Evolutionary conservation across 2,329 filamentous ascomycete species (phyloP), one percentile per base, ranked within the genome.

Genomic region (Microdochium bolleyi): DNA sequence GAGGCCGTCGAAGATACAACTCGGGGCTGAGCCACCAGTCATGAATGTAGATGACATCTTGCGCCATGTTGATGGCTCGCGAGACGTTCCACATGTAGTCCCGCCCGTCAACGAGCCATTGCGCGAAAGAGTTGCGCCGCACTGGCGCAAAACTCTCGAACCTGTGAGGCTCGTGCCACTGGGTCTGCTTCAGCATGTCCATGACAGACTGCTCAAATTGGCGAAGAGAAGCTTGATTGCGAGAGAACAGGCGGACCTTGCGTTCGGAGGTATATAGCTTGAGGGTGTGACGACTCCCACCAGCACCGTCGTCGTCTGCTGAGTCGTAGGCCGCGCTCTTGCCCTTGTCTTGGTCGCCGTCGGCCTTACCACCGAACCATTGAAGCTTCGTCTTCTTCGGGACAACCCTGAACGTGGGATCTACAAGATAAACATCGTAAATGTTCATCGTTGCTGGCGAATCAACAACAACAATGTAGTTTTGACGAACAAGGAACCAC

Each of bases 61-160:
- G 89, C 9, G 94, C 94, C 84, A 96, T 96, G 66, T 90, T 94
- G 62, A 99, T 95, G 13, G 94, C 94, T 58, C 92, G 83, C 11
- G 92, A 97, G 8, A 97, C 91, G 67, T 96, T 95, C 94, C 94
- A 99, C 92, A 97, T 97, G 74, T 97, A 95, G 67, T 99, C 94
- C 60, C 94, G 84, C 16, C 89, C 94, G 69, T 99, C 94, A 0
- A 99, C 92, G 9, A 99, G 80, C 92, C 92, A 97, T 64, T 96
- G 91, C 2, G 92, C 91, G 71, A 92, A 94, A 25, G 94, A 91
- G 46, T 87, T 87, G 49, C 83, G 84, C 55, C 94, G 83, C 1
- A 97, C 87, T 0, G 94, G 94, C 0, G 94, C 92, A 70, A 95
- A 99, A 67, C 92, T 96, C 61, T 87, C 87, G 65, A 96, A 97